A percentile compares a stretch with the other conserved stretches of the same genome.
phyloP scores from a whole-genome alignment of 257 asterid genomes.

The Voacanga thouarsii region DNA sequence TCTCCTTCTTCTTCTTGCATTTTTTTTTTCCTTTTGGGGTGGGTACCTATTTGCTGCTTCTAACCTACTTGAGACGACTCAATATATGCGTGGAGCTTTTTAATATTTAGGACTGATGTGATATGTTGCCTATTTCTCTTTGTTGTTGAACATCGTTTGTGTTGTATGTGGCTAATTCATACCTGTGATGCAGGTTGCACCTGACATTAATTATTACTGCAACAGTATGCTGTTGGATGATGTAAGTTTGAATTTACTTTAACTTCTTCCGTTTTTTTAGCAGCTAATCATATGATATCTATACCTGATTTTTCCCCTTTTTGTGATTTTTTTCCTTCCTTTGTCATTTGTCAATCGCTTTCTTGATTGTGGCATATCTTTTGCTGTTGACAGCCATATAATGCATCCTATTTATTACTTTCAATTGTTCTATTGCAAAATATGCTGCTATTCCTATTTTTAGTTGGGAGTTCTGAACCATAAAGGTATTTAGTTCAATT shows the following conservation, averaged over 20 bases:
- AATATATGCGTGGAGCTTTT: not conserved
- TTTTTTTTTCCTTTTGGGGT: not conserved
- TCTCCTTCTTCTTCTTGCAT: too few relatives aligned
- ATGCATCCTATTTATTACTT: not conserved
- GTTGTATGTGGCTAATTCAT: constrained; percentile 14
- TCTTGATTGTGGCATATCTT: not conserved
- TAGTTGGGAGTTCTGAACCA: not conserved
- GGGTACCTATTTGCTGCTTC: not conserved
- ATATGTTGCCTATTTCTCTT: not conserved
- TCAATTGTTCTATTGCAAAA: not conserved
- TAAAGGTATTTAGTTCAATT: not conserved
- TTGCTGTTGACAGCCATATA: not conserved
- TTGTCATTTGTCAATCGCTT: not conserved
- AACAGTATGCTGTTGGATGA: constrained; percentile 98
- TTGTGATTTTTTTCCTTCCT: not conserved
- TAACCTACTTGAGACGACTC: not conserved
- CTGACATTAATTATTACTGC: constrained; percentile 90
- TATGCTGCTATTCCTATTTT: not conserved
- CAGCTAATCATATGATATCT: not conserved
- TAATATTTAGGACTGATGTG: not conserved
- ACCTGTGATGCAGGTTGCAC: constrained; percentile 64
- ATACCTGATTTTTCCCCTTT: not conserved
- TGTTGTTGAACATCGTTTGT: not conserved
- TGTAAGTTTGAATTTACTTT: constrained; percentile 53
- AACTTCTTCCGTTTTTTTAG: constrained; percentile 18